phyloP scores from a whole-genome alignment of 2,329 filamentous ascomycete genomes.

The Nothopassalora personata region DNA sequence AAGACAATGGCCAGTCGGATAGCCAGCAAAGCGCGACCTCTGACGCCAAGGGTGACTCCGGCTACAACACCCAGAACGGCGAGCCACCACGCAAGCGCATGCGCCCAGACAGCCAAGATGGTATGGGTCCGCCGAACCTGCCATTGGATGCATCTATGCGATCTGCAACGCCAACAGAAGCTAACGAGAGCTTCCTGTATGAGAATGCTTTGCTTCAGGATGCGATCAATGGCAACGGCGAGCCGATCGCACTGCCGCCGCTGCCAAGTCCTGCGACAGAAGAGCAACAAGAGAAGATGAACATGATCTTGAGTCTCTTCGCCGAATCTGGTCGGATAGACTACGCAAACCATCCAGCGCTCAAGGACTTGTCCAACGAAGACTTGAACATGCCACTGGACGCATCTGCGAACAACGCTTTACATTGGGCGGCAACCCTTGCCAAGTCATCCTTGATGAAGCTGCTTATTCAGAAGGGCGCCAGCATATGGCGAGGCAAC shows the following conservation, averaged over 20 bases:
- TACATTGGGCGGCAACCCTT: constrained; percentile 94
- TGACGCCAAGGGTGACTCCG: constrained; percentile 53
- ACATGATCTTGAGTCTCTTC: constrained; percentile 72
- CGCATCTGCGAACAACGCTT: constrained; percentile 76
- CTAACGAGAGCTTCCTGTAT: constrained; percentile 73
- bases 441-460: constrained; percentile 78
- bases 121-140: constrained; percentile 28
- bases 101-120: constrained; percentile 41
- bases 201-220: constrained; percentile 37
- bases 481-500: constrained; percentile 83
- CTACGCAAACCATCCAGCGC: constrained; percentile 67
- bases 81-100: constrained; percentile 80
- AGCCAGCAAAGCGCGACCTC: constrained; percentile 71
- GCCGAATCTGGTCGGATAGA: constrained; percentile 59
- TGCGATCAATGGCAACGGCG: constrained; percentile 44
- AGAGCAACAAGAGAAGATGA: constrained; percentile 73
- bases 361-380: constrained; percentile 66
- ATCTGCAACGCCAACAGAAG: constrained; percentile 67
- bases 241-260: constrained; percentile 58
- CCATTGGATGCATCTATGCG: constrained; percentile 53
- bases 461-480: constrained; percentile 74
- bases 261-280: constrained; percentile 55
- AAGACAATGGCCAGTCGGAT: constrained; percentile 61
- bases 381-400: constrained; percentile 94
- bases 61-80: constrained; percentile 57